Evolutionary conservation across 2,329 filamentous ascomycete genomes (phyloP).

Genomic region (Aspergillus novofumigatus): DNA sequence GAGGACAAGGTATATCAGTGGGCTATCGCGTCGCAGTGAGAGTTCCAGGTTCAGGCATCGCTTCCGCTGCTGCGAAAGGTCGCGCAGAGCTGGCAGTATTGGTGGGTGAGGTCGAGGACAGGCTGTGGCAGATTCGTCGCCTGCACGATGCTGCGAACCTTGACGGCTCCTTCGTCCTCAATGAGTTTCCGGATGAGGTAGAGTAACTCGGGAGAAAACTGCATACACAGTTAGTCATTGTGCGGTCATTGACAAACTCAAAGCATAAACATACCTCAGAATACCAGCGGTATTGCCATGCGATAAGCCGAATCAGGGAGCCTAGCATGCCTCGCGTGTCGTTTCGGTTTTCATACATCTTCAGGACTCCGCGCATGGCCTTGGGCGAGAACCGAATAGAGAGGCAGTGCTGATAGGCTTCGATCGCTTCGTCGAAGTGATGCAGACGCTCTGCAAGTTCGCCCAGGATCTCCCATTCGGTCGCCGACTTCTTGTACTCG

Average conservation of each 20-base stretch:
- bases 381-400: constrained; percentile 88
- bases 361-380: constrained; percentile 79
- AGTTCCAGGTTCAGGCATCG: constrained; percentile 57
- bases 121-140: constrained; percentile 89
- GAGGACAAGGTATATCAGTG: neutral
- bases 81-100: constrained; percentile 91
- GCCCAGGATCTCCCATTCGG: constrained; percentile 97
- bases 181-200: constrained; percentile 87
- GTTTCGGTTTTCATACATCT: constrained; percentile 70
- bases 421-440: constrained; percentile 83
- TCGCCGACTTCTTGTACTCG: constrained; percentile 92
- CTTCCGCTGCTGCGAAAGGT: constrained; percentile 93
- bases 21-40: too few relatives aligned
- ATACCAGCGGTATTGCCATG: constrained; percentile 99
- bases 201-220: constrained; percentile 88
- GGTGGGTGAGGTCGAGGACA: constrained; percentile 89
- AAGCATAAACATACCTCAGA: constrained; percentile 62
- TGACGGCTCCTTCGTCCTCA: constrained; percentile 95
- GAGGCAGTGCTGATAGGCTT: constrained; percentile 87
- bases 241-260: neutral
- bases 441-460: constrained; percentile 89
- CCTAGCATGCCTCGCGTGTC: constrained; percentile 77
- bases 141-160: constrained; percentile 95
- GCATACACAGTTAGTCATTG: constrained; percentile 13
- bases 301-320: constrained; percentile 84